phyloP scores from a whole-genome alignment of 352 stramenopile genomes.

The Elongisporangium senticosum region DNA sequence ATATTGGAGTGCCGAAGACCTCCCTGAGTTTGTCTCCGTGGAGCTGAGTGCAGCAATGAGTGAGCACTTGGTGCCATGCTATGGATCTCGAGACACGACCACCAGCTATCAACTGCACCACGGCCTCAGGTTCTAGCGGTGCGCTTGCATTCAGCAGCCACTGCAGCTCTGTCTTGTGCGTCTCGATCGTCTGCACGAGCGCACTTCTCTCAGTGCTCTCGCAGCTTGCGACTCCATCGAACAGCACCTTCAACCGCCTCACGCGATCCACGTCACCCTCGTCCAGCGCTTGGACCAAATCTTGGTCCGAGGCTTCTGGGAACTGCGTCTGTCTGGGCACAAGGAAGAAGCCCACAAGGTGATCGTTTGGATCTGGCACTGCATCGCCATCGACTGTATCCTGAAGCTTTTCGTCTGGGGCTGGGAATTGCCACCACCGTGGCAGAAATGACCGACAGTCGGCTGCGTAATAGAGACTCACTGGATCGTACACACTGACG shows the following conservation, averaged over 20 bases:
- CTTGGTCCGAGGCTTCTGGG: constrained; percentile 24
- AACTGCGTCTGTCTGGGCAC: constrained; percentile 56
- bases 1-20: constrained; percentile 14
- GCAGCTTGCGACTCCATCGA: constrained; percentile 15
- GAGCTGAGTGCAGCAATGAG: constrained; percentile 26
- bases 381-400: constrained; percentile 3
- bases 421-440: constrained; percentile 34
- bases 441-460: constrained; percentile 39
- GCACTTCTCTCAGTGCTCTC: background rate
- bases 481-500: constrained; percentile 24
- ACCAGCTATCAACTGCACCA: background rate
- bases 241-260: constrained; percentile 19
- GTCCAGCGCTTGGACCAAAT: constrained; percentile 36
- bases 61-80: constrained; percentile 31
- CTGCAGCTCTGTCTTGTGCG: background rate
- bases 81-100: background rate
- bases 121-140: background rate
- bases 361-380: constrained; percentile 37
- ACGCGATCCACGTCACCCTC: constrained; percentile 17
- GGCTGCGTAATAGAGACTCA: constrained; percentile 43
- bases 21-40: constrained; percentile 21
- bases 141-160: background rate
- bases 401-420: constrained; percentile 3
- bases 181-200: background rate
- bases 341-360: constrained; percentile 53